Conservation (phyloP, 345 rosid species). For the Angophora floribunda region DNA sequence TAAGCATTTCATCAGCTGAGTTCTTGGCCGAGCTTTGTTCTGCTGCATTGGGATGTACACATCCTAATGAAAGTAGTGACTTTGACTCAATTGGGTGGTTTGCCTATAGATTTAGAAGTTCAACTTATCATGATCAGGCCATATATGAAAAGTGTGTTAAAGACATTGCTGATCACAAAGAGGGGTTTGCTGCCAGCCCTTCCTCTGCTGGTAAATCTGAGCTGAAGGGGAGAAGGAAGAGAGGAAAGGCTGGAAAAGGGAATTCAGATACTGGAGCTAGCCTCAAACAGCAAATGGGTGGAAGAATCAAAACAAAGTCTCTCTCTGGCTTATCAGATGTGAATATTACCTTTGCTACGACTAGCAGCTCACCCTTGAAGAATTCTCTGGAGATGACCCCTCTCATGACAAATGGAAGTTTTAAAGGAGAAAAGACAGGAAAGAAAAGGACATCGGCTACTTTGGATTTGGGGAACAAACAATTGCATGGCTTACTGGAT, state of each 20-base stretch:
- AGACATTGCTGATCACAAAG: constrained; percentile 34
- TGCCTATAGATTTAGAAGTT: constrained; percentile 77
- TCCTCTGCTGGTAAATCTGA: not conserved
- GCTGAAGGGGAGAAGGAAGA: constrained; percentile 12
- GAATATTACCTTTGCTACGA: constrained; percentile 6
- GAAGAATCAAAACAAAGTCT: not conserved
- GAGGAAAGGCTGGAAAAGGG: not conserved
- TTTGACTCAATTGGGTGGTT: constrained; percentile 52
- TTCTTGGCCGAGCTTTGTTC: constrained; percentile 47
- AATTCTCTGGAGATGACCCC: constrained; percentile 7
- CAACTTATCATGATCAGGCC: constrained; percentile 49
- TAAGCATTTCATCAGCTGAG: constrained; percentile 31
- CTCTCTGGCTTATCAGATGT: constrained; percentile 33
- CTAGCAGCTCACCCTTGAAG: constrained; percentile 6
- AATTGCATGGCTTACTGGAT: not conserved
- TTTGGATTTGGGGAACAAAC: not conserved
- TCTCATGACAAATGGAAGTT: not conserved
- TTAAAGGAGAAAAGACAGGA: not conserved
- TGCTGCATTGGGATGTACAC: constrained; percentile 40
- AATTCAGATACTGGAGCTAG: not conserved
- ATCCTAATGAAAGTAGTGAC: constrained; percentile 28
- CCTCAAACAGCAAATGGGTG: not conserved
- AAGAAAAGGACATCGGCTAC: not conserved
- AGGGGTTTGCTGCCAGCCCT: constrained; percentile 1
- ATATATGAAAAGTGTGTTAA: constrained; percentile 48